A percentile compares a stretch with the other conserved stretches of the same genome.
Evolutionary conservation across 73 alveolate genomes (phyloP).

Genomic region (Paramecium caudatum): DNA sequence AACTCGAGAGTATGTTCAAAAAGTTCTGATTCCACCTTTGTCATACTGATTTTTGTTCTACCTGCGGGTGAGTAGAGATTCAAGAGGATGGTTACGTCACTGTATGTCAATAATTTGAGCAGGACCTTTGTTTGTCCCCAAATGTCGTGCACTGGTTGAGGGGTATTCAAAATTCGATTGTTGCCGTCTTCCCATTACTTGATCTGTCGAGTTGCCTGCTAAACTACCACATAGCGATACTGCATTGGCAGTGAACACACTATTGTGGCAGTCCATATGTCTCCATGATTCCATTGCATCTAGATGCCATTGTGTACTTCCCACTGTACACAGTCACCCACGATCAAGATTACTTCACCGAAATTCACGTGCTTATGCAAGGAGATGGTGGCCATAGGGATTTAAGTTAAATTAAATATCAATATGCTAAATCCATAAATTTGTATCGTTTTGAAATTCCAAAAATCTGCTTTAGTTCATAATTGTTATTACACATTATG

Average conservation of each 20-base stretch:
- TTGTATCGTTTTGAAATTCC: background rate
- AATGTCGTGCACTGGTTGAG: background rate
- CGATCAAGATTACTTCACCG: slow-evolving; percentile 38
- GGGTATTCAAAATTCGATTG: background rate
- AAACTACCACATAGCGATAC: slow-evolving; percentile 44
- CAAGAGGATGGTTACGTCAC: background rate
- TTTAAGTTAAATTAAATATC: background rate
- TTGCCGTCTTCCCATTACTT: slow-evolving; percentile 62
- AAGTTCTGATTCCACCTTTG: background rate
- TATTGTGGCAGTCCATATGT: slow-evolving; percentile 34
- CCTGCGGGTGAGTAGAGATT: background rate
- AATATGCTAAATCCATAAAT: background rate
- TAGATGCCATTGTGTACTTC: slow-evolving; percentile 38
- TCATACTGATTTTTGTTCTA: background rate
- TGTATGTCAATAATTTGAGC: background rate
- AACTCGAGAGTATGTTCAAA: background rate
- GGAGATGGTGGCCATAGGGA: slow-evolving; percentile 1
- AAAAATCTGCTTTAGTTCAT: too few relatives aligned
- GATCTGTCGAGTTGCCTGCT: background rate
- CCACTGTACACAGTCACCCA: slow-evolving; percentile 49
- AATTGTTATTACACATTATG: too few relatives aligned
- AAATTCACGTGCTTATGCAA: slow-evolving; percentile 48
- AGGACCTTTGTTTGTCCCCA: slow-evolving; percentile 16
- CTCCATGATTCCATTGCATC: slow-evolving; percentile 68
- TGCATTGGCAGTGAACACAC: slow-evolving; percentile 19